phyloP scores from a whole-genome alignment of 495 filamentous ascomycete species.

The Poronia punctata region DNA sequence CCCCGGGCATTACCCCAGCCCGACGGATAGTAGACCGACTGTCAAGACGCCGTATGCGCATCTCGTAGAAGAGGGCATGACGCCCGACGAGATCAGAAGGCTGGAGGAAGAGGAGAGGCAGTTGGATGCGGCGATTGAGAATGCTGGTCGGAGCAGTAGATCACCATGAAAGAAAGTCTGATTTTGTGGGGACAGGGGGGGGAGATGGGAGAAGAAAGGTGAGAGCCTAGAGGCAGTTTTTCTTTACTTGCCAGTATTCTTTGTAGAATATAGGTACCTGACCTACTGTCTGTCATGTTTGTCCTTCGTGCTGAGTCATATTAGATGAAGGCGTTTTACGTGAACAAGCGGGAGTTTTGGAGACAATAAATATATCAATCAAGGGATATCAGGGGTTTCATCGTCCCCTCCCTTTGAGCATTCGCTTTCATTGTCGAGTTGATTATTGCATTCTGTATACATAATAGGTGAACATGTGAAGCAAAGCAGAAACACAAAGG shows the following conservation, averaged over 20 bases:
- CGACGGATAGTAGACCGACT: conserved; percentile 1
- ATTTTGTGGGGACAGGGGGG: background rate
- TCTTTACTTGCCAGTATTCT: no score
- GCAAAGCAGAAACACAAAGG: no score
- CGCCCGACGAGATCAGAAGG: conserved; percentile 38
- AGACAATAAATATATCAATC: conserved; percentile 5
- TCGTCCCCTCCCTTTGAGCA: background rate
- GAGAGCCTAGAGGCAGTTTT: no score
- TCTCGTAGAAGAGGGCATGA: conserved; percentile 46
- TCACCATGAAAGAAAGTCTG: background rate
- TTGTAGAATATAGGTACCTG: no score
- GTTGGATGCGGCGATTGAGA: conserved; percentile 42
- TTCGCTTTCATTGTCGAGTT: conserved; percentile 5
- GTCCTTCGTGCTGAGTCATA: no score
- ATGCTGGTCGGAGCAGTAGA: conserved; percentile 22
- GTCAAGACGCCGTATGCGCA: conserved; percentile 32
- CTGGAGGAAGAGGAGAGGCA: conserved; percentile 44
- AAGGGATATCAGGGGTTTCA: background rate
- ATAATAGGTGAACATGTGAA: no score
- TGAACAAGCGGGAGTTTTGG: background rate
- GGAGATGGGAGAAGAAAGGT: background rate
- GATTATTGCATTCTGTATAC: background rate
- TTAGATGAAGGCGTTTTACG: background rate
- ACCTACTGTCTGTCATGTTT: no score
- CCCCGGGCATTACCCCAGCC: conserved; percentile 1